Conservation (phyloP, 768 basidiomycete genomes). For the Kwoniella sp. region DNA sequence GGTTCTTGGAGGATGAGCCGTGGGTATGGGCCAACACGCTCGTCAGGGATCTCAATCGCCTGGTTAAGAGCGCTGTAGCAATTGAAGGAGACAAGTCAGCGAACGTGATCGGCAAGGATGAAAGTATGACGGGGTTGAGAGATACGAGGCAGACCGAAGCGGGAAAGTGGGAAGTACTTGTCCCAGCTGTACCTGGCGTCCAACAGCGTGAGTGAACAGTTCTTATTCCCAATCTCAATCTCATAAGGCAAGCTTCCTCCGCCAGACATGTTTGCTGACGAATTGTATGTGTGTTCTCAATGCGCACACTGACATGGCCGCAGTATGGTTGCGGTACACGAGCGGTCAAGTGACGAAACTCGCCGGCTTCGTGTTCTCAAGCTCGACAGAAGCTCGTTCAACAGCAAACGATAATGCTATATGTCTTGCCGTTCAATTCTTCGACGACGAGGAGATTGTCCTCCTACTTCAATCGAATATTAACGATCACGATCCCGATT, state of each 20-base stretch:
- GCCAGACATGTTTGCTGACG: conserved; percentile 3
- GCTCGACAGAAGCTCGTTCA: not conserved
- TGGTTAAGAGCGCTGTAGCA: conserved; percentile 21
- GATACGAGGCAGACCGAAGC: conserved; percentile 3
- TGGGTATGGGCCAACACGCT: conserved; percentile 40
- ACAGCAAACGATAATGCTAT: not conserved
- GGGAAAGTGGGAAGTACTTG: conserved; percentile 8
- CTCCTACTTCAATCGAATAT: conserved; percentile 20
- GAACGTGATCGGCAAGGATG: not conserved
- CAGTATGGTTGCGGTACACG: conserved; percentile 15
- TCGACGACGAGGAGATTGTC: conserved; percentile 40
- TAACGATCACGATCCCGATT: not conserved
- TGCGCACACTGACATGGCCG: too few species aligned
- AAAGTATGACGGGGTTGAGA: not conserved
- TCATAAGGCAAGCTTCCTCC: not conserved
- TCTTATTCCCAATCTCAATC: not conserved
- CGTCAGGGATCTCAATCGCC: conserved; percentile 8
- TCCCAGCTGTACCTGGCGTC: not conserved
- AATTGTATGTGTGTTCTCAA: not conserved
- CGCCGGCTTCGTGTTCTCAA: conserved; percentile 6
- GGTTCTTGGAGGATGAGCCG: conserved; percentile 29
- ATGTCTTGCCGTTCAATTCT: conserved; percentile 36
- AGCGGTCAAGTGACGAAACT: not conserved
- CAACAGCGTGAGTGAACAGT: conserved; percentile 14
- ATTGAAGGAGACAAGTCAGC: not conserved